Evolutionary conservation across 345 rosid genomes (phyloP), one percentile per base, ranked within the genome.

Genomic region (Eucalyptus lansdowneana): DNA sequence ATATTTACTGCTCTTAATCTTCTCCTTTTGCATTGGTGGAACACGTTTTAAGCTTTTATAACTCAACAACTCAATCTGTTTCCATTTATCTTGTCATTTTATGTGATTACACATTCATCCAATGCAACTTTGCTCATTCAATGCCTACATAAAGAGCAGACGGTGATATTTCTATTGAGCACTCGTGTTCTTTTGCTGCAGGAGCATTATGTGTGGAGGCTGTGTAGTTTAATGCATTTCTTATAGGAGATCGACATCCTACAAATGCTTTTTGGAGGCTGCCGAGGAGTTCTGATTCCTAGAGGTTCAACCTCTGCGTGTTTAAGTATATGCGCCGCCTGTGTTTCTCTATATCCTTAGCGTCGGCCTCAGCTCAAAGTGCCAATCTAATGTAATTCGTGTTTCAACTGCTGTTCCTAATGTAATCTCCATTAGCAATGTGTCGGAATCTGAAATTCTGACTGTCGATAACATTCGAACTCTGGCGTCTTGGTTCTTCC

Each of bases 151-250:
- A 37, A 76, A 11, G 0, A 21, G 47, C 83, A 37, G 27, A 37
- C 2, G 13, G 27, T 10, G 56, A 7, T 7, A 21, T 53, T 86
- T 86, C 29, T 42, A 34, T 44, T 85, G 16, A 81, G 51, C 31
- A 21, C 65, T 34, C 3, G 12, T 42, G 50, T 45, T 76, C 85
- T 88, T 34, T 80, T 45, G 88, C 49, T 94, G 91, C 94, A 94
- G 97, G 92, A 93, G 92, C 49, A 42, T 87, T 62, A 87, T 87
- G 88, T 88, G 89, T 10, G 89, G 89, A 50, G 88, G 88, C 47
- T 86, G 87, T 51, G 65, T 14, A 11, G 87, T 60, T 17, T 86
- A 5, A 86, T 51, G 29, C 5, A 19, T 50, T 51, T 5, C 29
- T 31, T 19, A 76, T 37, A 21, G 83, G 83, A 21, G 15, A 37